phyloP scores from a whole-genome alignment of 768 basidiomycete genomes.

The Pisolithus microcarpus region DNA sequence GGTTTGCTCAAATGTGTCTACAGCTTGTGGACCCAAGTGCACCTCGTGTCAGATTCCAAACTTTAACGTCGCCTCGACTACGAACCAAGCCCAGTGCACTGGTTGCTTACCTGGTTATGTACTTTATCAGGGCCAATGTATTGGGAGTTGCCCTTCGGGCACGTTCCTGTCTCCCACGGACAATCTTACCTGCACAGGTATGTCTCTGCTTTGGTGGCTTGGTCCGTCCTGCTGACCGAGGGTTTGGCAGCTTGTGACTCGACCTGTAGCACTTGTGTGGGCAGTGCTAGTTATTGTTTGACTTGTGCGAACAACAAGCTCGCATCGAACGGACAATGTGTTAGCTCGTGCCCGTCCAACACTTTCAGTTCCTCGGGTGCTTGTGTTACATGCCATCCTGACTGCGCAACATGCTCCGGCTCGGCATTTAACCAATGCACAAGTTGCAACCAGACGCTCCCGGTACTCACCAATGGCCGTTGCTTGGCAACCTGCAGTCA shows the following conservation, averaged over 20 bases:
- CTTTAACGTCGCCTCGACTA: conserved; percentile 62
- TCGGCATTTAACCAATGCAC: conserved; percentile 72
- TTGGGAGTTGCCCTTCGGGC: conserved; percentile 64
- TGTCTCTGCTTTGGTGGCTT: conserved; percentile 19
- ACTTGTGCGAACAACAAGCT: conserved; percentile 62
- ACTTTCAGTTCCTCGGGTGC: conserved; percentile 58
- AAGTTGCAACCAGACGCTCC: conserved; percentile 57
- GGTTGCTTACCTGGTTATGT: conserved; percentile 73
- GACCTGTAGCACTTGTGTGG: conserved; percentile 65
- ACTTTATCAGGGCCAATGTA: conserved; percentile 62
- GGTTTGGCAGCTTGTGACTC: conserved; percentile 53
- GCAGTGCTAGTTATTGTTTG: conserved; percentile 62
- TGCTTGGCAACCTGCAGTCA: conserved; percentile 74
- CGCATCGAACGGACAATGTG: conserved; percentile 68
- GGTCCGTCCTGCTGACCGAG: conserved; percentile 5
- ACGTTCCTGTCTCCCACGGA: conserved; percentile 66
- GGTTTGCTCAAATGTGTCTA: background rate
- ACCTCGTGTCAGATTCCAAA: conserved; percentile 68
- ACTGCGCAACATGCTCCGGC: conserved; percentile 82
- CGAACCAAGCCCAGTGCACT: conserved; percentile 63
- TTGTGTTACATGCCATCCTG: conserved; percentile 76
- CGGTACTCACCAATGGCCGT: conserved; percentile 67
- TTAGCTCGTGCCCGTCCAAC: conserved; percentile 65
- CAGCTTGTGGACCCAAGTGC: conserved; percentile 80
- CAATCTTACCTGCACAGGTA: conserved; percentile 69